A percentile compares a stretch with the other conserved stretches of the same genome.
Conservation (phyloP, 306 rosid genomes). For the Trifolium repens region DNA sequence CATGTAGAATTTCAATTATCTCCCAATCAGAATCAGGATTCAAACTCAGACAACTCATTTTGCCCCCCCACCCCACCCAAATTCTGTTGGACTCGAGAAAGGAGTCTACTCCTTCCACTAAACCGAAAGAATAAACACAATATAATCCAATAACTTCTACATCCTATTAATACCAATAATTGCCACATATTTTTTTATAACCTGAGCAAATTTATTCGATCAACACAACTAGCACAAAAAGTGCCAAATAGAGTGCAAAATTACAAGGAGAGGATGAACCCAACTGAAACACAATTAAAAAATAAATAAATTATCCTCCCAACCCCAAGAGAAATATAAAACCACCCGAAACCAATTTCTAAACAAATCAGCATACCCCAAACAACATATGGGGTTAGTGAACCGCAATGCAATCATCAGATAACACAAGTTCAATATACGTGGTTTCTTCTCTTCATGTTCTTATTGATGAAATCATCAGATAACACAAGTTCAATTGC, state of each 20-base stretch:
- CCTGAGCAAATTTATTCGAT: background rate
- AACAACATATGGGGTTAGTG: background rate
- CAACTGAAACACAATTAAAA: background rate
- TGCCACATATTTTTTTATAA: background rate
- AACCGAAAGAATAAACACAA: background rate
- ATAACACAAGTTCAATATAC: background rate
- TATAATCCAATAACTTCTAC: too few species aligned
- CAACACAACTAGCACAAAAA: background rate
- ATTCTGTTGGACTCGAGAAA: background rate
- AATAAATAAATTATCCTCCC: background rate
- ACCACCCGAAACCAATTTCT: background rate
- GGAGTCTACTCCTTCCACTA: background rate
- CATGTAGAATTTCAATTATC: background rate
- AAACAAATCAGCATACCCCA: background rate
- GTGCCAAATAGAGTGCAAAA: background rate
- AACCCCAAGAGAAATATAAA: background rate
- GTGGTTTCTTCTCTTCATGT: too few species aligned
- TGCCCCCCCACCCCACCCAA: background rate
- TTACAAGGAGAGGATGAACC: background rate
- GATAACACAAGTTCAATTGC: too few species aligned
- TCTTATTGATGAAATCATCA: too few species aligned
- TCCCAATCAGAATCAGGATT: background rate
- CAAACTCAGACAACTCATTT: background rate
- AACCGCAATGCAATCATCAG: background rate
- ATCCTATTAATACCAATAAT: background rate